Evolutionary conservation across 768 basidiomycete species (phyloP), one percentile per base, ranked within the genome.

Genomic region (Suillus subalutaceus): DNA sequence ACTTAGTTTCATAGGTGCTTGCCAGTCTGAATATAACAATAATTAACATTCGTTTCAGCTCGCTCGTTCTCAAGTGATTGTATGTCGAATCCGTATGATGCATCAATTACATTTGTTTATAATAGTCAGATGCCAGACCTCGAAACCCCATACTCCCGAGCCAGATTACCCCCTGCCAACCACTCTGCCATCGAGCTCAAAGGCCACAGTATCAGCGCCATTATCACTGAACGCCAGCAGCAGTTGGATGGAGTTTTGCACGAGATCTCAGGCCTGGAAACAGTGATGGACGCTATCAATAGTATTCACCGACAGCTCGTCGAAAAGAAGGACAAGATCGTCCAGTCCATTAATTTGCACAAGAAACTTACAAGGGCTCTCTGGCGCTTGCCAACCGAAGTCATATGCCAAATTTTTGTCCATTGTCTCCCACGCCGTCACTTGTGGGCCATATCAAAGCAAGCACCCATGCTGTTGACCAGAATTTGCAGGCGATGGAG

Each of bases 301-400:
- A 23, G 46, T 40, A 53, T 66, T n/a, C 62, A 66, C 52, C 55
- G 64, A 30, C 63, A 63, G 1, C 66, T 73, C 35, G 41, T 65
- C 26, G 66, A 72, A 32, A 72, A 65, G n/a, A 69, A 60, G 10
- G 7, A 48, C 40, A 66, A 68, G 57, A 64, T 74, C 16, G 23
- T 46, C 4, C n/a, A 40, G n/a, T 74, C 71, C 16, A 69, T 74
- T 63, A 56, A 69, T 3, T 64, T 40, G 4, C 74, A 78, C 58
- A 67, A 48, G 10, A 69, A 72, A 3, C 69, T 78, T 2, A 6
- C 35, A 35, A 35, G 5, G 35, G 35, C 35, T 35, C 35, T 35
- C 35, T 35, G 6, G 35, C 35, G 35, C 35, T 35, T 35, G 6
- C 35, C 35, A 35, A 35, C 35, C 6, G 35, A 35, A 35, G 6